Evolutionary conservation across 495 filamentous ascomycete species (phyloP).

Genomic region (Neurospora sp.): DNA sequence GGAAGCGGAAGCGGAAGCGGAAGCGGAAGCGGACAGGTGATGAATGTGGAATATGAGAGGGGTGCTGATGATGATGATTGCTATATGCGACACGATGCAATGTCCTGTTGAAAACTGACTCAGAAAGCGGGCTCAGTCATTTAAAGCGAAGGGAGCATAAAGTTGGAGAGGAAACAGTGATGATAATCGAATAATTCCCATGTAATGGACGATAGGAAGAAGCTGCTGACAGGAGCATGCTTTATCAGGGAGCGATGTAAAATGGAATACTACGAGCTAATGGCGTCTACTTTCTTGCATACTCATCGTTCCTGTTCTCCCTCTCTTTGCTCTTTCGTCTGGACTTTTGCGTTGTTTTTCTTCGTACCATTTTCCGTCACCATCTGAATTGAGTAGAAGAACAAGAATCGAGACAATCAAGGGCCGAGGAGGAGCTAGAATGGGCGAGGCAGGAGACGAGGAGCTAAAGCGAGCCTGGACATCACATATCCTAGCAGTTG

Average conservation of each 20-base stretch:
- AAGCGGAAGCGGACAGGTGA: constrained; percentile 6
- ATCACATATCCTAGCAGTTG: too few species aligned
- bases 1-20: constrained; percentile 3
- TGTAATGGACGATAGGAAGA: background rate
- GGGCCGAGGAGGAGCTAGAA: too few species aligned
- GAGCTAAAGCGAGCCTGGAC: too few species aligned
- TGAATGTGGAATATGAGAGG: constrained; percentile 8
- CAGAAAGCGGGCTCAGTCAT: background rate
- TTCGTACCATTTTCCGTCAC: too few species aligned
- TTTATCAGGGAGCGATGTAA: background rate
- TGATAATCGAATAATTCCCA: background rate
- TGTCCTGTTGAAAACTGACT: background rate
- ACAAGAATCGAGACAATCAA: too few species aligned
- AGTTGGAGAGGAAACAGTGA: background rate
- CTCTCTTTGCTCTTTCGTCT: background rate
- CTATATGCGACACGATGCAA: background rate
- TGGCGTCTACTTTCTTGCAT: background rate
- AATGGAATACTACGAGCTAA: background rate
- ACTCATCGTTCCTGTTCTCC: background rate
- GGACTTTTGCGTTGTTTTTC: too few species aligned
- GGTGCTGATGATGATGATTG: background rate
- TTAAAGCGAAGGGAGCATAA: background rate
- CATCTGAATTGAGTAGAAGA: too few species aligned
- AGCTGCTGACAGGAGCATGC: background rate
- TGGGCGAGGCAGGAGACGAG: too few species aligned